A percentile compares a stretch with the other conserved stretches of the same genome.
These are phyloP conservation scores for Helenozyma rhizophorensis DNA, from an alignment of 805 yeast species.

Conservation along the genomic window DNA sequence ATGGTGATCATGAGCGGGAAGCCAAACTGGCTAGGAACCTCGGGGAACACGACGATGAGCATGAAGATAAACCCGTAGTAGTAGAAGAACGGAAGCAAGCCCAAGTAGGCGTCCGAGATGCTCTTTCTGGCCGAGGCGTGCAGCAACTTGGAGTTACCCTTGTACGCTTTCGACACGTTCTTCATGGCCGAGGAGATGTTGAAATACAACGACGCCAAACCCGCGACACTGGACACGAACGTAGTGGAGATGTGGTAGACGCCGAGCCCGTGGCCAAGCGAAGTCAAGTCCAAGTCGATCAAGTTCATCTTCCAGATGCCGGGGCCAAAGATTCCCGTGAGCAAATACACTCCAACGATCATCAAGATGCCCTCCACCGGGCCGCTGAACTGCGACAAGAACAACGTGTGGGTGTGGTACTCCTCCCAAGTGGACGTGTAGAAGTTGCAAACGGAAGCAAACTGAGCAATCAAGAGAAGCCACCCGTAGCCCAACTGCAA, in stretches of 20 bases:
- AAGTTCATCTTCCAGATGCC: conserved; percentile 55
- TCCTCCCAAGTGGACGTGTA: conserved; percentile 95
- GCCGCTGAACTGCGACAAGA: conserved; percentile 76
- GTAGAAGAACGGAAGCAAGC: conserved; percentile 64
- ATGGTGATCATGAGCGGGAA: conserved; percentile 63
- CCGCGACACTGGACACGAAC: conserved; percentile 45
- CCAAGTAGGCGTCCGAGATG: conserved; percentile 43
- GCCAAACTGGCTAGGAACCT: conserved; percentile 40
- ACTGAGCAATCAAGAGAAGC: conserved; percentile 57
- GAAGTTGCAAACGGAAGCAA: conserved; percentile 75
- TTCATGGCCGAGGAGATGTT: conserved; percentile 65
- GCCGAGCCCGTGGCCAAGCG: conserved; percentile 22
- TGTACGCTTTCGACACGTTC: conserved; percentile 51
- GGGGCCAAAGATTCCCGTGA: conserved; percentile 71
- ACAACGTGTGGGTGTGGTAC: conserved; percentile 81
- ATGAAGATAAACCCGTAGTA: conserved; percentile 47
- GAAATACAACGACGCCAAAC: conserved; percentile 53
- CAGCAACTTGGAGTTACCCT: conserved; percentile 18
- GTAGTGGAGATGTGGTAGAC: conserved; percentile 34
- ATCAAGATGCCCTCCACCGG: conserved; percentile 92
- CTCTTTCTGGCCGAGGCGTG: conserved; percentile 21
- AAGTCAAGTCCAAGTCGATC: conserved; percentile 34
- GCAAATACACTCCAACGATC: conserved; percentile 48
- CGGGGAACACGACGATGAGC: conserved; percentile 49
- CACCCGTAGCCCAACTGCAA: conserved; percentile 70